Evolutionary conservation across 2,329 filamentous ascomycete species (phyloP).

Genomic region (Aspergillus persii): DNA sequence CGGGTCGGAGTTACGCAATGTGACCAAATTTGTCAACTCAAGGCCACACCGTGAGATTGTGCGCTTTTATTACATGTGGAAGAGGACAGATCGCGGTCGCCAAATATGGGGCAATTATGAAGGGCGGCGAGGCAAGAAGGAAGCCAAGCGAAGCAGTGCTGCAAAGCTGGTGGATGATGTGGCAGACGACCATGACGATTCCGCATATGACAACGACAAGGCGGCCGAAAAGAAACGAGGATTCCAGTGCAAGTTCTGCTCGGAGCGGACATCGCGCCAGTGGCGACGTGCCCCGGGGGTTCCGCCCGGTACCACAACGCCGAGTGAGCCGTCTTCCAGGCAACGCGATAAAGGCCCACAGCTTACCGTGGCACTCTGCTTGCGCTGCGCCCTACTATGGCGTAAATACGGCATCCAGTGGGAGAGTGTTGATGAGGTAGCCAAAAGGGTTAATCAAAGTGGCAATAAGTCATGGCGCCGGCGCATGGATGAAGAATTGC

Average conservation of each 20-base stretch:
- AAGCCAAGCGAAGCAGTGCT: conserved; percentile 63
- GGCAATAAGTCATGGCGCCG: conserved; percentile 83
- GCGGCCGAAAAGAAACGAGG: conserved; percentile 72
- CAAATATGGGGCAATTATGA: conserved; percentile 89
- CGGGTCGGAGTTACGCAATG: conserved; percentile 81
- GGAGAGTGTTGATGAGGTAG: conserved; percentile 88
- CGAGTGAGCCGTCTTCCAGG: conserved; percentile 62
- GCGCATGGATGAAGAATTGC: conserved; percentile 84
- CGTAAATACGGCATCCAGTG: conserved; percentile 93
- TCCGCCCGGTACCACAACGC: conserved; percentile 66
- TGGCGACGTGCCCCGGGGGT: conserved; percentile 88
- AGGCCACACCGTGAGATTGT: conserved; percentile 78
- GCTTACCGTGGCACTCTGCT: conserved; percentile 78
- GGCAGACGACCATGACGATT: conserved; percentile 89
- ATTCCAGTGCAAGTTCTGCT: conserved; percentile 94
- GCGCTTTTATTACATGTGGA: conserved; percentile 97
- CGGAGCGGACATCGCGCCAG: conserved; percentile 73
- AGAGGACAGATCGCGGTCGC: conserved; percentile 81
- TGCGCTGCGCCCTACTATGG: conserved; percentile 90
- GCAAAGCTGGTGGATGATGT: conserved; percentile 87
- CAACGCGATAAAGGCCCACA: conserved; percentile 75
- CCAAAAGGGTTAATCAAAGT: conserved; percentile 77
- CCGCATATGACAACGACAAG: conserved; percentile 89
- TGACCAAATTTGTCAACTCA: conserved; percentile 78
- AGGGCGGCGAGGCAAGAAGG: conserved; percentile 86